These are phyloP conservation scores for Calonectria hawksworthii DNA, from an alignment of 2,329 filamentous ascomycete genomes.

Conservation along the genomic window DNA sequence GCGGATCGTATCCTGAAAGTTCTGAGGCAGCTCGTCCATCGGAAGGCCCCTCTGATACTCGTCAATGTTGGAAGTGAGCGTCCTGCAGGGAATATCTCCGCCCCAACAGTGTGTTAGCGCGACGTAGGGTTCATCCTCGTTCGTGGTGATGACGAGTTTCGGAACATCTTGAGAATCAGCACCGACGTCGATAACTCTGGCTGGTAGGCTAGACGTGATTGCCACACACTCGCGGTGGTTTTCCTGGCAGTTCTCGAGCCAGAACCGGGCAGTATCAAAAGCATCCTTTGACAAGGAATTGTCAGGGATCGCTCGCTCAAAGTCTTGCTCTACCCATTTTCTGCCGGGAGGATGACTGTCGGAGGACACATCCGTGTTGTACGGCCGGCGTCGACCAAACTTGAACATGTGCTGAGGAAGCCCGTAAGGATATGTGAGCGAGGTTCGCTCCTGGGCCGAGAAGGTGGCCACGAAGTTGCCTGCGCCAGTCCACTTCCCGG, in stretches of 20 bases:
- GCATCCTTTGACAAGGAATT: neutral
- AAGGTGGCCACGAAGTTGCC: neutral
- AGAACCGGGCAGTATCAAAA: slow-evolving; percentile 1
- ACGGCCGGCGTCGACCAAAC: neutral
- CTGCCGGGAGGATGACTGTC: neutral
- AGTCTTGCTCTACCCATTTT: neutral
- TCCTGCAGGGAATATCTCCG: neutral
- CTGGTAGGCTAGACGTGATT: neutral
- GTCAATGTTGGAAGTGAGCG: neutral
- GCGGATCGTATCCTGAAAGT: slow-evolving; percentile 3
- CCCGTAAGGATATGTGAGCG: neutral
- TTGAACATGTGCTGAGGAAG: neutral
- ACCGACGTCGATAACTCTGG: neutral
- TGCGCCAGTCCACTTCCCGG: neutral
- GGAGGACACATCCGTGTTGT: neutral
- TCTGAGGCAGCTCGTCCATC: neutral
- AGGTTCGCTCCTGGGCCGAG: neutral
- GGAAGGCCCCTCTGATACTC: neutral
- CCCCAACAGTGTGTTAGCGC: slow-evolving; percentile 5
- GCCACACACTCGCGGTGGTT: neutral
- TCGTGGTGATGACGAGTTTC: neutral
- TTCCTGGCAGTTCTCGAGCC: neutral
- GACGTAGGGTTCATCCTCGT: neutral
- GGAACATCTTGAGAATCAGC: neutral
- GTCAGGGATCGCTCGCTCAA: neutral